These are phyloP conservation scores for Saxophila tyrrhenica DNA, from an alignment of 495 filamentous ascomycete genomes.

Conservation along the genomic window DNA sequence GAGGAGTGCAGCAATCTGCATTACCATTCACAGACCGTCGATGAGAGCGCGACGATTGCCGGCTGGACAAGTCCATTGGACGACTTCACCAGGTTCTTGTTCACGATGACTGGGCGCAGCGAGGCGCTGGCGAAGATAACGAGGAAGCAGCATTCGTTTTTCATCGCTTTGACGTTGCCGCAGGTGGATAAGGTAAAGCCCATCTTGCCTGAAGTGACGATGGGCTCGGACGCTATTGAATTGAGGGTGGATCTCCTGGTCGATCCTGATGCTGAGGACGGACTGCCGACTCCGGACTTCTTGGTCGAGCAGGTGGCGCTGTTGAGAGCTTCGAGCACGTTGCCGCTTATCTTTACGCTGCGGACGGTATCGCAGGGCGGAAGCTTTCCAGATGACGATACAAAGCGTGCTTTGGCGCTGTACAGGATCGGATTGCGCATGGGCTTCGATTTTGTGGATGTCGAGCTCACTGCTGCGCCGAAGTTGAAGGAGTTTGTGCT, in stretches of 20 bases:
- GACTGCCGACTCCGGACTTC: conserved; percentile 57
- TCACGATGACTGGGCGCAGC: conserved; percentile 56
- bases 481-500: conserved; percentile 55
- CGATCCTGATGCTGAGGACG: conserved; percentile 50
- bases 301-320: conserved; percentile 72
- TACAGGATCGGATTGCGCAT: conserved; percentile 69
- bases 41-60: conserved; percentile 33
- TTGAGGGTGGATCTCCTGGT: conserved; percentile 83
- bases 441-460: conserved; percentile 82
- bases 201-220: conserved; percentile 56
- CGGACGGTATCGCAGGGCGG: conserved; percentile 80
- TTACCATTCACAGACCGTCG: conserved; percentile 66
- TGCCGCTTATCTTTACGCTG: conserved; percentile 89
- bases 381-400: conserved; percentile 68
- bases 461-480: conserved; percentile 81
- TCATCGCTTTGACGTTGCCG: conserved; percentile 80
- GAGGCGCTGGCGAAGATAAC: conserved; percentile 53
- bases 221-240: conserved; percentile 90
- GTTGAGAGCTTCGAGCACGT: conserved; percentile 58
- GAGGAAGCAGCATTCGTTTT: conserved; percentile 73
- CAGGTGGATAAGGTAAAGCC: conserved; percentile 51
- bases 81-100: conserved; percentile 72
- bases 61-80: conserved; percentile 52
- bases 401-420: conserved; percentile 55
- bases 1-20: conserved; percentile 90